These are phyloP conservation scores for Phytophthora fragariaefolia DNA, from an alignment of 352 stramenopile species.

Conservation along the genomic window DNA sequence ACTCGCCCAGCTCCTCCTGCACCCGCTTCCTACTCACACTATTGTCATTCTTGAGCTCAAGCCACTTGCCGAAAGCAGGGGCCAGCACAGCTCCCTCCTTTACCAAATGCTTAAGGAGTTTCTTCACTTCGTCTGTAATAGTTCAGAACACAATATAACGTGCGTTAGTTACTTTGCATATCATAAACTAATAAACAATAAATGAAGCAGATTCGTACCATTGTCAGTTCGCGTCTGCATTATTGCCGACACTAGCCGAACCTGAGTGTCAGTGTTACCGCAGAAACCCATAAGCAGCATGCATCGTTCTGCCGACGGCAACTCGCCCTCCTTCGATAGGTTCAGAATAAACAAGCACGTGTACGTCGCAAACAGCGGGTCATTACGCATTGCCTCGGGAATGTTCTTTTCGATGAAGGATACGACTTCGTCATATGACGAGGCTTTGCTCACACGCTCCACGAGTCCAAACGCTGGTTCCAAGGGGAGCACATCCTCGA, in stretches of 20 bases:
- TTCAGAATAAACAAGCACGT: slow-evolving; percentile 73
- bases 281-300: slow-evolving; percentile 82
- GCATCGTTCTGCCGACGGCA: slow-evolving; percentile 64
- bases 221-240: slow-evolving; percentile 69
- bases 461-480: slow-evolving; percentile 66
- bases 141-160: slow-evolving; percentile 9
- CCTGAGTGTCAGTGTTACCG: slow-evolving; percentile 66
- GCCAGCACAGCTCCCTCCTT: slow-evolving; percentile 64
- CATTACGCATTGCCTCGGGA: slow-evolving; percentile 49
- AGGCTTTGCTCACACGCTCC: slow-evolving; percentile 46
- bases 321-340: slow-evolving; percentile 51
- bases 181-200: background rate
- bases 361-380: slow-evolving; percentile 70
- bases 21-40: slow-evolving; percentile 76
- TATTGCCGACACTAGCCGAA: slow-evolving; percentile 65
- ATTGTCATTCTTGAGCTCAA: slow-evolving; percentile 79
- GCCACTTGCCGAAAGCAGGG: slow-evolving; percentile 69
- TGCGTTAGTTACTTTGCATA: slow-evolving; percentile 16
- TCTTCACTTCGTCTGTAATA: slow-evolving; percentile 67
- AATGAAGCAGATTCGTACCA: slow-evolving; percentile 38
- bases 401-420: slow-evolving; percentile 66
- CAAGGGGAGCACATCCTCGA: slow-evolving; percentile 64
- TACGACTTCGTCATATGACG: slow-evolving; percentile 61
- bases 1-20: slow-evolving; percentile 68
- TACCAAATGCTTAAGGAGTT: slow-evolving; percentile 69